Conservation (phyloP, 2,329 filamentous ascomycete species). For the Eutypa lata region DNA sequence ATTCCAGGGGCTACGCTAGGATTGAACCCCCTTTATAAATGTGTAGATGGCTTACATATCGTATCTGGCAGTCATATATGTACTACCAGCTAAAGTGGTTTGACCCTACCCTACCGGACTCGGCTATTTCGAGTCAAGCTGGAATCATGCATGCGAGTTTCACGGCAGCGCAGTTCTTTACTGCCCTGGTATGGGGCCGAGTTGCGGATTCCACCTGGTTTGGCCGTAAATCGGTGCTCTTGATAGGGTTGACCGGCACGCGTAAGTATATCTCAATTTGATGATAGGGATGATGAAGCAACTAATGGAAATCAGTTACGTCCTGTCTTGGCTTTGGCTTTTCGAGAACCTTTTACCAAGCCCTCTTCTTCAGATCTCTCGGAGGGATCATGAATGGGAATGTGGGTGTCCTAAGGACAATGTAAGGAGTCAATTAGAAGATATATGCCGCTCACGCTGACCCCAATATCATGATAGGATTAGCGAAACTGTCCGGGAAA, state of each 20-base stretch:
- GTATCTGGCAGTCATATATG: constrained; percentile 62
- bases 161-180: constrained; percentile 77
- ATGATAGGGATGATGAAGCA: not conserved
- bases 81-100: constrained; percentile 89
- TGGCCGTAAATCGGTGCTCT: constrained; percentile 74
- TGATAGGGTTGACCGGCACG: constrained; percentile 72
- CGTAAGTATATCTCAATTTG: constrained; percentile 12
- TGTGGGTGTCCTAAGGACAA: constrained; percentile 70
- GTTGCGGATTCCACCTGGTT: constrained; percentile 60
- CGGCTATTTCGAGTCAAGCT: constrained; percentile 72
- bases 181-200: constrained; percentile 78
- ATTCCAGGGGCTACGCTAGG: not conserved
- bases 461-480: constrained; percentile 28
- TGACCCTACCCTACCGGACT: constrained; percentile 47
- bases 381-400: constrained; percentile 72
- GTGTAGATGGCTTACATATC: not conserved
- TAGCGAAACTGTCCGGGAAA: constrained; percentile 41
- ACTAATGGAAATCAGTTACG: constrained; percentile 32
- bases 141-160: constrained; percentile 77
- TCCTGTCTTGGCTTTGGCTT: constrained; percentile 71
- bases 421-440: constrained; percentile 39
- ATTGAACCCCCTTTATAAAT: not conserved
- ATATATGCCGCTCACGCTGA: not conserved
- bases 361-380: constrained; percentile 60
- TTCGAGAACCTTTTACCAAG: constrained; percentile 58